Percentiles rank a stretch among this genome's conserved stretches.
Evolutionary conservation across 2,329 filamentous ascomycete species (phyloP).

Genomic region (Hymenotorrendiella dingleyae): DNA sequence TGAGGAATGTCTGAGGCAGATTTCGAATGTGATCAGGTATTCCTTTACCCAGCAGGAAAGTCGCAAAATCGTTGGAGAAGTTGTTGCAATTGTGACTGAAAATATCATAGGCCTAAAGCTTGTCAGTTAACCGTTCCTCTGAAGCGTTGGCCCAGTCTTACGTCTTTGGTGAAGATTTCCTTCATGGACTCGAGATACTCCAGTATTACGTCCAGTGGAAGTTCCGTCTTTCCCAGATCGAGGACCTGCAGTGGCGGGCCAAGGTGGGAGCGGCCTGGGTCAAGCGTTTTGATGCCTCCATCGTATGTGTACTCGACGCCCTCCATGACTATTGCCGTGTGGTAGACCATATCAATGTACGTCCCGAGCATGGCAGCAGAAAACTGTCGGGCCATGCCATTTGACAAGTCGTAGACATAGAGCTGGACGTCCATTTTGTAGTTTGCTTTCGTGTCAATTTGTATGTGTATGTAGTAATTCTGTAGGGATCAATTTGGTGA

Average conservation of each 20-base stretch:
- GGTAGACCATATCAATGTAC: constrained; percentile 87
- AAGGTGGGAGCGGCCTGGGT: constrained; percentile 78
- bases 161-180: constrained; percentile 75
- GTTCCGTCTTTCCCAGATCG: constrained; percentile 66
- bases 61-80: constrained; percentile 87
- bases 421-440: constrained; percentile 69
- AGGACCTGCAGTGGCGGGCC: constrained; percentile 75
- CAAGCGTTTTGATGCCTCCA: constrained; percentile 74
- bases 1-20: constrained; percentile 77
- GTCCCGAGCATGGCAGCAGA: constrained; percentile 50
- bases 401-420: constrained; percentile 73
- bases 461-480: background rate
- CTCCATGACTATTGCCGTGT: constrained; percentile 81
- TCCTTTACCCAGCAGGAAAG: constrained; percentile 80
- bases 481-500: background rate
- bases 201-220: constrained; percentile 74
- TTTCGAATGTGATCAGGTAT: constrained; percentile 84
- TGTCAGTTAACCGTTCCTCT: constrained; percentile 6
- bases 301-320: constrained; percentile 90
- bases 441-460: too few species aligned
- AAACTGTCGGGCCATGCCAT: constrained; percentile 46
- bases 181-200: constrained; percentile 84
- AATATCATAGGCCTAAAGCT: constrained; percentile 70
- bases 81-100: constrained; percentile 96
- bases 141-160: constrained; percentile 28